Base-by-base conservation (phyloP, 345 rosid species). In the Rhizophora apiculata region DNA sequence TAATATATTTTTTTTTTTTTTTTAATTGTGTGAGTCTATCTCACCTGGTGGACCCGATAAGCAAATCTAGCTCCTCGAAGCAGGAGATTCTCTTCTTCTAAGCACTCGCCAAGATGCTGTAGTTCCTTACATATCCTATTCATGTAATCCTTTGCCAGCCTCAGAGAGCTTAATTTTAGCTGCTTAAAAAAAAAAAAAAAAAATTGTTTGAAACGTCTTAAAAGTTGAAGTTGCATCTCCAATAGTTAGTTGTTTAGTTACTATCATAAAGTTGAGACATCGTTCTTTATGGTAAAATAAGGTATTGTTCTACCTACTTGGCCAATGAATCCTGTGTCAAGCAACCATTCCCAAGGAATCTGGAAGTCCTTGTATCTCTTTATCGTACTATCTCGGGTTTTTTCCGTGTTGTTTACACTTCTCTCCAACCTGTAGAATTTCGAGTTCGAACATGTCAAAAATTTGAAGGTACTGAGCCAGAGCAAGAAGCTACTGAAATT, bases 331-430 rank as follows among this genome's bases (percentile, higher is more conserved):
- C 96, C 97, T 2, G 91, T 67, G 51, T 89, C 86, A 31, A 87
- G 81, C 93, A 95, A 85, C 97, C 99, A 95, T 63, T 87, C 90
- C 88, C 97, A 95, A 1, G 97, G 99, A 77, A 95, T 92, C 75
- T 90, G 92, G 62, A 86, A 74, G 56, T 88, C 97, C 67, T 79
- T 87, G 88, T 87, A 95, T 78, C 83, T 88, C 82, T 88, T 90
- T 36, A 86, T 65, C 11, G 75, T 77, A 66, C 78, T 79, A 46
- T 95, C 99, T 64, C 93, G 83, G 8, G 65, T 78, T 72, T 82
- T 86, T 79, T 95, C 97, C 20, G 72, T 82, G 54, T 65, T 84
- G 62, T 68, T 81, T 13, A 92, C 83, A 59, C 88, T 87, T 73
- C 80, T 83, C 73, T 91, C 98, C 82, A 94, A 70, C 88, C 98